Percentiles rank a stretch among this genome's conserved stretches.
phyloP scores from a whole-genome alignment of 352 stramenopile genomes.

The Phytophthora quininea region DNA sequence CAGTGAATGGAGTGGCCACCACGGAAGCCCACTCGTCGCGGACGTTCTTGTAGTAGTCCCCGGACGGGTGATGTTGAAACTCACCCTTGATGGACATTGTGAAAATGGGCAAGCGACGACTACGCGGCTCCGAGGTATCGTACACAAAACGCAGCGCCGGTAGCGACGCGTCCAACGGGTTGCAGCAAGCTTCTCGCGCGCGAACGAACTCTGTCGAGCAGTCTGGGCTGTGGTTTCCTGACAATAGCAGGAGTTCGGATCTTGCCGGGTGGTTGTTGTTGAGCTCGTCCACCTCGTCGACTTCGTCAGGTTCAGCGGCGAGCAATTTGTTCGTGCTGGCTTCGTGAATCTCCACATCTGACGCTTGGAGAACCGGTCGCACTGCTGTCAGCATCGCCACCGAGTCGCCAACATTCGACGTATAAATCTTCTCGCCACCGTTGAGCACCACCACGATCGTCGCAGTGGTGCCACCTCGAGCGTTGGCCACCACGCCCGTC shows the following conservation, averaged over 20 bases:
- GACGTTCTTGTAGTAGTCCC: constrained; percentile 92
- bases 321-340: constrained; percentile 18
- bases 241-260: constrained; percentile 58
- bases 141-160: constrained; percentile 88
- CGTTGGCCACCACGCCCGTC: constrained; percentile 55
- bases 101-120: constrained; percentile 48
- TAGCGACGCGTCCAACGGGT: constrained; percentile 29
- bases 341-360: constrained; percentile 38
- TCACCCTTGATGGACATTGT: constrained; percentile 37
- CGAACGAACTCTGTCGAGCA: constrained; percentile 75
- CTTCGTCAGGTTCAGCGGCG: constrained; percentile 20
- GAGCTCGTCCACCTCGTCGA: constrained; percentile 17
- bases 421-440: constrained; percentile 69
- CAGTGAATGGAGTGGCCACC: constrained; percentile 67
- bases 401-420: constrained; percentile 88
- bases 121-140: constrained; percentile 54
- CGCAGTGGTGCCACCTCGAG: constrained; percentile 90
- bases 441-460: constrained; percentile 83
- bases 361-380: constrained; percentile 23
- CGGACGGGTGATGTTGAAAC: constrained; percentile 42
- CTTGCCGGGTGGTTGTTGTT: constrained; percentile 17
- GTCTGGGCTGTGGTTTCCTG: constrained; percentile 86
- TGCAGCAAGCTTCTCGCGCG: constrained; percentile 46
- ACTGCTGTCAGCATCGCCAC: constrained; percentile 45
- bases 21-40: constrained; percentile 91